Evolutionary conservation across 352 stramenopile genomes (phyloP), one percentile per base, ranked within the genome.

Genomic region (Elongisporangium prolatum): DNA sequence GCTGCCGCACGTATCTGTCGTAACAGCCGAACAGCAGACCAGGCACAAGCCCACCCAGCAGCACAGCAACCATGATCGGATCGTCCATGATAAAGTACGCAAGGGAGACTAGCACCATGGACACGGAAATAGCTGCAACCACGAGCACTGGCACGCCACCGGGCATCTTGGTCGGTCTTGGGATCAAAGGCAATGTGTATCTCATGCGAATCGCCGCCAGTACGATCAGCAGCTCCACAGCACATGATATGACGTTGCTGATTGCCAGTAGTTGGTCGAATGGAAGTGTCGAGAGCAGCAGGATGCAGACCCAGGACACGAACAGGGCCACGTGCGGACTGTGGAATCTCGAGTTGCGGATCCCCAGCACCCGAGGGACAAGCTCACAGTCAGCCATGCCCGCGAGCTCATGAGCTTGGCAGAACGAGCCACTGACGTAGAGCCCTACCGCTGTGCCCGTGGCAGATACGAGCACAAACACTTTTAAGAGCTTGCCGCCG

Each of bases 361-460:
- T 91, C 3, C 85, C 74, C 47, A 97, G 85, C 13, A 86, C 61
- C 25, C 72, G 72, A 0, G 88, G 88, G n/a, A 96, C 54, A 37
- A 93, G 77, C 16, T 86, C 82, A 25, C 81, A 72, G 49, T 95
- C 77, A 10, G 87, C 73, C 72, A 84, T 79, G 51, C 66, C 65
- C 14, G 57, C 68, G 13, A 98, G 50, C 69, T 95, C 81, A 59
- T 86, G 96, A 16, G 89, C 69, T 69, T 97, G 87, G n/a, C 75
- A 73, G 20, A 77, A 93, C 68, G 98, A 91, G 64, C 96, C 89
- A 14, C 84, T 75, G 61, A 90, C 71, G 68, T 96, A 97, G 47
- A 95, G 63, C 11, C 84, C 91, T 54, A 96, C 72, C 51, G 90
- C 92, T 9, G 67, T 81, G 44, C 91, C 79, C 37, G 85, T 76